phyloP scores from a whole-genome alignment of 495 filamentous ascomycete genomes.

The Physcia stellaris region DNA sequence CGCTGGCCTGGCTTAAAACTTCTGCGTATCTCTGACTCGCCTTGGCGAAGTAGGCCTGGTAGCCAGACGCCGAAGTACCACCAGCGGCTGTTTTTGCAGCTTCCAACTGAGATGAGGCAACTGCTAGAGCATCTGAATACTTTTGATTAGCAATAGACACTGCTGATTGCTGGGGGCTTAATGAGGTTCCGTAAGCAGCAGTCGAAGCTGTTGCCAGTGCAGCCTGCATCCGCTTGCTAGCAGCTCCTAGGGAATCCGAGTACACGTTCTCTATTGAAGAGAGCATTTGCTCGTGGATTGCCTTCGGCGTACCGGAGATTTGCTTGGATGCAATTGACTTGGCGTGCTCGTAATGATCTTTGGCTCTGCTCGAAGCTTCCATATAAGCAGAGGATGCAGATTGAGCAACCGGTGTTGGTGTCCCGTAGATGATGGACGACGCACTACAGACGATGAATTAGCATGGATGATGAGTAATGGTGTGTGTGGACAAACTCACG shows the following conservation, averaged over 20 bases:
- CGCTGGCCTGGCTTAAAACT: constrained; percentile 14
- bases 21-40: constrained; percentile 16
- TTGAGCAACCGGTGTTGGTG: constrained; percentile 32
- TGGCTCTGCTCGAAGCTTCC: constrained; percentile 43
- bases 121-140: constrained; percentile 19
- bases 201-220: constrained; percentile 33
- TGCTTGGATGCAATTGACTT: constrained; percentile 50
- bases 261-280: constrained; percentile 56
- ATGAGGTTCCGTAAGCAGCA: constrained; percentile 28
- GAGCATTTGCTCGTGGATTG: constrained; percentile 46
- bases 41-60: constrained; percentile 16
- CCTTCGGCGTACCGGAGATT: constrained; percentile 51
- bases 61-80: constrained; percentile 13
- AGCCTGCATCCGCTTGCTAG: constrained; percentile 40
- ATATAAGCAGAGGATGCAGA: constrained; percentile 47
- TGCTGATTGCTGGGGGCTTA: constrained; percentile 15
- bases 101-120: constrained; percentile 44
- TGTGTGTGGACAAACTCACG: constrained; percentile 29
- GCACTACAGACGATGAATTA: constrained; percentile 26
- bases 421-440: constrained; percentile 48
- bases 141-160: constrained; percentile 22
- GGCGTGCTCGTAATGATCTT: constrained; percentile 50
- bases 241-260: constrained; percentile 47
- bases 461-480: neutral
- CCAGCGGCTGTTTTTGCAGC: constrained; percentile 41